phyloP scores from a whole-genome alignment of 2,329 filamentous ascomycete genomes.

The Colletotrichum lupini region DNA sequence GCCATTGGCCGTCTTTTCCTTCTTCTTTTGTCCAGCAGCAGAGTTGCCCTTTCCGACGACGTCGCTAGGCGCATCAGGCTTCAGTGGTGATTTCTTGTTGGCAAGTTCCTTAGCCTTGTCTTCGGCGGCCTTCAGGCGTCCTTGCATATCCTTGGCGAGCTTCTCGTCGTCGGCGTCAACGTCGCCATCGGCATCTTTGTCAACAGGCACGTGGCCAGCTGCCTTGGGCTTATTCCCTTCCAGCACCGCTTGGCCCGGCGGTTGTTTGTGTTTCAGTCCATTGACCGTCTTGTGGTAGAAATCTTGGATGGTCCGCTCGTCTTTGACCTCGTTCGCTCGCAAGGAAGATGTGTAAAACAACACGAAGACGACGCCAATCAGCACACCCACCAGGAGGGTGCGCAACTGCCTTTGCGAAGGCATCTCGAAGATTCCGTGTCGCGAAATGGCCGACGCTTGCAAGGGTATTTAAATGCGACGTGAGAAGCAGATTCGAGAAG shows the following conservation, averaged over 20 bases:
- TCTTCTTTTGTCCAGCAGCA: slow-evolving; percentile 61
- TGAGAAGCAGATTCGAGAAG: background rate
- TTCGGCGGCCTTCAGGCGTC: slow-evolving; percentile 75
- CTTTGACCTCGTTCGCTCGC: slow-evolving; percentile 60
- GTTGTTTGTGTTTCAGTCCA: slow-evolving; percentile 51
- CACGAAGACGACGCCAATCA: slow-evolving; percentile 73
- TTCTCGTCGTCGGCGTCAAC: slow-evolving; percentile 67
- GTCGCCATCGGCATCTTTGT: slow-evolving; percentile 66
- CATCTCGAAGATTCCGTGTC: slow-evolving; percentile 57
- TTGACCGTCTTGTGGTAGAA: slow-evolving; percentile 71
- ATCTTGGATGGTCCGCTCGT: slow-evolving; percentile 57
- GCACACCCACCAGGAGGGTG: slow-evolving; percentile 71
- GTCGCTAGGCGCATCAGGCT: slow-evolving; percentile 67
- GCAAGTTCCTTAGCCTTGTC: slow-evolving; percentile 75
- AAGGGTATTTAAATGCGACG: background rate
- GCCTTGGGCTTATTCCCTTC: slow-evolving; percentile 51
- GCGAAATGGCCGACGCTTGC: background rate
- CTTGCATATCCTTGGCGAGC: slow-evolving; percentile 65
- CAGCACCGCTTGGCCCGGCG: slow-evolving; percentile 51
- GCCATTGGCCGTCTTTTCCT: slow-evolving; percentile 62
- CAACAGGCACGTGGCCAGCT: slow-evolving; percentile 53
- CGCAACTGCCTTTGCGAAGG: slow-evolving; percentile 77
- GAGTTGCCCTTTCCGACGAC: slow-evolving; percentile 70
- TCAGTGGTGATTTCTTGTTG: slow-evolving; percentile 72
- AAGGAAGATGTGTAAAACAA: slow-evolving; percentile 79